Percentiles rank a stretch among this genome's conserved stretches.
phyloP scores from a whole-genome alignment of 768 basidiomycete genomes.

The Agrocybe pediades region DNA sequence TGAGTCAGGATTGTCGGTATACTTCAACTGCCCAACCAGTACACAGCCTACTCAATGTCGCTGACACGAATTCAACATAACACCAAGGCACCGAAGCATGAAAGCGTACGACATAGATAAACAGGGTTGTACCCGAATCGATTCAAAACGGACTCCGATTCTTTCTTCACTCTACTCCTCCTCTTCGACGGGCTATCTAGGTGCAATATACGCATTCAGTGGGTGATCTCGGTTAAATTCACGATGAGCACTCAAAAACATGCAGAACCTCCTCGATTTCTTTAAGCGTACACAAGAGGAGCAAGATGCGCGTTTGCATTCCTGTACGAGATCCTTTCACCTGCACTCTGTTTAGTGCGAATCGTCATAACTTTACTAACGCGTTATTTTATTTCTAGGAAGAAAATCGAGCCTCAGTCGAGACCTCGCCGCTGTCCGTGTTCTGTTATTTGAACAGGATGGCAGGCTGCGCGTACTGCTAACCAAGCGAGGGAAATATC shows the following conservation, averaged over 20 bases:
- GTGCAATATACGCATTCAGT: no score
- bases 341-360: neutral
- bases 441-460: slow-evolving; percentile 67
- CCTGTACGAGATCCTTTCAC: slow-evolving; percentile 43
- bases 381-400: neutral
- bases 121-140: no score
- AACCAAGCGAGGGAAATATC: slow-evolving; percentile 75
- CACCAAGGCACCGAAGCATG: no score
- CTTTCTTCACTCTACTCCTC: no score
- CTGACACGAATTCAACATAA: no score
- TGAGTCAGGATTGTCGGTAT: no score
- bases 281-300: slow-evolving; percentile 21
- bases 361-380: neutral
- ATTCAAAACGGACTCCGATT: no score
- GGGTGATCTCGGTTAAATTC: no score
- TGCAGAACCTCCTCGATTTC: slow-evolving; percentile 36
- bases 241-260: slow-evolving; percentile 12
- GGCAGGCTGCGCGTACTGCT: slow-evolving; percentile 72
- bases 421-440: slow-evolving; percentile 72
- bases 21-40: no score
- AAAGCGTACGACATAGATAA: no score
- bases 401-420: slow-evolving; percentile 21
- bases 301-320: slow-evolving; percentile 34
- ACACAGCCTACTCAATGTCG: no score
- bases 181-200: no score